Percentiles rank a stretch among this genome's conserved stretches.
phyloP scores from a whole-genome alignment of 1,284 basidiomycete species.

The Rhodotorula glutinis region DNA sequence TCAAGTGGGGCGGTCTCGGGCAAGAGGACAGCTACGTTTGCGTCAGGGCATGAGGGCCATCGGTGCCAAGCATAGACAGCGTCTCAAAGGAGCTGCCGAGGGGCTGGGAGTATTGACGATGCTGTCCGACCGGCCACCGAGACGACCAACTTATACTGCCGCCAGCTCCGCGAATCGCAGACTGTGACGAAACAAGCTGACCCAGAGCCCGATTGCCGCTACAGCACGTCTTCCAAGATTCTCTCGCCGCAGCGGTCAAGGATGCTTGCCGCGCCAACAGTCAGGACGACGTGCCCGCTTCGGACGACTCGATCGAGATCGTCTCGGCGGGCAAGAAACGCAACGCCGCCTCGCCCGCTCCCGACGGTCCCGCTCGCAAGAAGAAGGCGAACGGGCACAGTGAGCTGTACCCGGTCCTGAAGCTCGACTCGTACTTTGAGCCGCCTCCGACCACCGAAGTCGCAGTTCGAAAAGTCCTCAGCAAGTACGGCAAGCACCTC shows the following conservation, averaged over 20 bases:
- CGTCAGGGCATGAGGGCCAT: too few relatives aligned
- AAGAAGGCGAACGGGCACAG: background rate
- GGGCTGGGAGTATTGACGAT: too few relatives aligned
- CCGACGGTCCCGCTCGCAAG: background rate
- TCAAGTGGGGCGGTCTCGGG: background rate
- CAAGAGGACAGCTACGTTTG: background rate
- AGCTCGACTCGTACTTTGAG: constrained; percentile 8
- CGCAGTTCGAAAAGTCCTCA: too few relatives aligned
- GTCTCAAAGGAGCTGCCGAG: too few relatives aligned
- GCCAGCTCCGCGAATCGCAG: background rate
- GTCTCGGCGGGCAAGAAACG: background rate
- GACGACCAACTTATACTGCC: too few relatives aligned
- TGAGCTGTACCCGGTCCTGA: background rate
- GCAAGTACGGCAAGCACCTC: background rate
- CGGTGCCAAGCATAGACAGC: too few relatives aligned
- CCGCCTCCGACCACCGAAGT: background rate
- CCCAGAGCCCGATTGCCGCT: too few relatives aligned
- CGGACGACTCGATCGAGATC: constrained; percentile 1
- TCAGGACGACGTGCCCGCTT: background rate
- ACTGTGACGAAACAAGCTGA: background rate
- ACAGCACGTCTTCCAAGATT: constrained; percentile 10
- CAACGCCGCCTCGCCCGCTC: background rate
- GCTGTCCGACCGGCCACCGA: too few relatives aligned
- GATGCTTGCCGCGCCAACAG: background rate
- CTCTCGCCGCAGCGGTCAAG: background rate